Base-by-base conservation (phyloP, 2,329 filamentous ascomycete species). In the Hypoxylon sp. region DNA sequence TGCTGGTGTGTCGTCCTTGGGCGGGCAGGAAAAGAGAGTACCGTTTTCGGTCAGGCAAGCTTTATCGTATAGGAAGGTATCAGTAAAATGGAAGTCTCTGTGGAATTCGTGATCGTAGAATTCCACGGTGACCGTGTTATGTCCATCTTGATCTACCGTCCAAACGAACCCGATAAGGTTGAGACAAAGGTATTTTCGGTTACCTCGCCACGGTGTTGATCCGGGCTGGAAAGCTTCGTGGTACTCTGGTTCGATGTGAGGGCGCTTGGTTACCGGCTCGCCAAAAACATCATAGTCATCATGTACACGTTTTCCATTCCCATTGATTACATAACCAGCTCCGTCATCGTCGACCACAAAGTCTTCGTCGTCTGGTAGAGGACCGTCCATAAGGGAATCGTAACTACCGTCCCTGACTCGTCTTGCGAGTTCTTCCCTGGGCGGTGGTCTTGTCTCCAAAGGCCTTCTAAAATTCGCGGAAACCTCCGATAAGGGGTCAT, bases 341-440 rank as follows among this genome's bases (percentile, higher is more conserved):
- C 94, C 94, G 76, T 99, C 96, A 70, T 99, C 96, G 74, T 99
- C 96, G 4, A 94, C 90, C 1, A 99, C 93, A 77, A 98, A 99
- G 69, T 93, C 93, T 45, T 93, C 92, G 25, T 84, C 83, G 81
- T 90, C 75, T 73, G 84, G 79, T 75, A 87, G 77, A 14, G 82
- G 81, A 0, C 88, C 88, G 19, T 86, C 89, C 2, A 97, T 85
- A n/a, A 97, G 89, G 57, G 94, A 93, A 77, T 96, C 93, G 2
- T 97, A 83, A 43, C 93, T 94, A 68, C 94, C 92, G 0, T 90
- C 62, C 28, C 62, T 60, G 5, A 41, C 38, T 34, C 32, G 49
- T 19, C 59, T 63, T 28, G 43, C 55, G 23, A 45, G 48, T 19
- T 14, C 38, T 58, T 53, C 56, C 11, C 30, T 83, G 13, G 85